Evolutionary conservation across 2,329 filamentous ascomycete genomes (phyloP).

Genomic region (Colletotrichum sp.): DNA sequence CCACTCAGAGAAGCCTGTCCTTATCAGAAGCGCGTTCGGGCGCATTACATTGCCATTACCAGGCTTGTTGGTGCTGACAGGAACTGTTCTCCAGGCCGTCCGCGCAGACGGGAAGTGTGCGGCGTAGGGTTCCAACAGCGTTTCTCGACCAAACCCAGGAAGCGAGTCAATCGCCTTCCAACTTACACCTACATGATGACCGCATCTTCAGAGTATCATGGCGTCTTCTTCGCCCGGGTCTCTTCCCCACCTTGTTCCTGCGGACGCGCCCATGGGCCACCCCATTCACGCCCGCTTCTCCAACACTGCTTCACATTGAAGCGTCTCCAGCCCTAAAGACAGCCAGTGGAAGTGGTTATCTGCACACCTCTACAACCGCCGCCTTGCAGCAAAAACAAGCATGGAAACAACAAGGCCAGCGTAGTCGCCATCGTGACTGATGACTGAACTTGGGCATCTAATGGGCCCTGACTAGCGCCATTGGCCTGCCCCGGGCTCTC

Average conservation of each 20-base stretch:
- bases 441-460: background rate
- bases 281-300: constrained; percentile 14
- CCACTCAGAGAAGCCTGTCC: constrained; percentile 12
- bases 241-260: constrained; percentile 2
- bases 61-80: constrained; percentile 17
- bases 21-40: constrained; percentile 15
- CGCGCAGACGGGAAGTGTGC: background rate
- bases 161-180: constrained; percentile 6
- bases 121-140: background rate
- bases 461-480: constrained; percentile 1
- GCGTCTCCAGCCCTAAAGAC: constrained; percentile 5
- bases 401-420: background rate
- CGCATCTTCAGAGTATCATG: constrained; percentile 19
- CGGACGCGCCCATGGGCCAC: background rate
- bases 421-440: constrained; percentile 16
- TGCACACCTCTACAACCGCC: constrained; percentile 9
- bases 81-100: background rate
- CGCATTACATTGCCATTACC: background rate
- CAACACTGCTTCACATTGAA: constrained; percentile 1
- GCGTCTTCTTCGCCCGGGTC: background rate
- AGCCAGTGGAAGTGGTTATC: background rate
- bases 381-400: constrained; percentile 6
- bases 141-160: background rate
- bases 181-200: constrained; percentile 17
- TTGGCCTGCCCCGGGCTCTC: constrained; percentile 3